Conservation (phyloP, 1,284 basidiomycete species). For the Singerocomus inundabilis region DNA sequence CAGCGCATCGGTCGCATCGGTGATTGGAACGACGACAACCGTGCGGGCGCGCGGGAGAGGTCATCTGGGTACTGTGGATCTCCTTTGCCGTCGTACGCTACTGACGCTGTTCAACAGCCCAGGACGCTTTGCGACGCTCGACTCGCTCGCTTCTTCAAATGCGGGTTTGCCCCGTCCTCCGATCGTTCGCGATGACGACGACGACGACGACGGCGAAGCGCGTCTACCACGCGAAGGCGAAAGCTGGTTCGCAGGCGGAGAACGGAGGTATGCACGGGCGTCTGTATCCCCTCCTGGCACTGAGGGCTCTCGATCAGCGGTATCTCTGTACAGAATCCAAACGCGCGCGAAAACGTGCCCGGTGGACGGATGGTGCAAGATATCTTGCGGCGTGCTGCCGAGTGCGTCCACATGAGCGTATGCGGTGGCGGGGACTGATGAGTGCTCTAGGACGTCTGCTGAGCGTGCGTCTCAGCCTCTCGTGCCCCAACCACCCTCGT, state of each 20-base stretch:
- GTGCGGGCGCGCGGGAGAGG: no score
- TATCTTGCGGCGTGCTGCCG: conserved; percentile 78
- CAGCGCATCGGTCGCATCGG: conserved; percentile 40
- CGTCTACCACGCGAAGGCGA: conserved; percentile 47
- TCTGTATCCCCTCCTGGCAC: background rate
- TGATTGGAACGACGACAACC: conserved; percentile 29
- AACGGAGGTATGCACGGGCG: conserved; percentile 60
- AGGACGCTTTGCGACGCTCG: conserved; percentile 22
- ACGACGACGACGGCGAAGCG: conserved; percentile 54
- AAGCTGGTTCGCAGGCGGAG: conserved; percentile 84
- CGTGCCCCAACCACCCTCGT: background rate
- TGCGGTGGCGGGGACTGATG: background rate
- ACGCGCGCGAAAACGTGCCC: conserved; percentile 44
- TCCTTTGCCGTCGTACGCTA: no score
- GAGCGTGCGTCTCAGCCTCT: conserved; percentile 25
- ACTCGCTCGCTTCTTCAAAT: conserved; percentile 19
- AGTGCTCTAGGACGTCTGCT: conserved; percentile 23
- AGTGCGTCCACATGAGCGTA: conserved; percentile 66
- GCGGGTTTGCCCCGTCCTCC: conserved; percentile 9
- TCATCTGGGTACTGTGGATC: no score
- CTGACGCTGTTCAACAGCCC: no score
- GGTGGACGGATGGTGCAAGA: conserved; percentile 76
- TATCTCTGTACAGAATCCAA: conserved; percentile 87
- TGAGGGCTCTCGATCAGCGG: conserved; percentile 54
- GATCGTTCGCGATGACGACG: conserved; percentile 32